Evolutionary conservation across 2,329 filamentous ascomycete genomes (phyloP).

Genomic region (Curvularia spicifera): DNA sequence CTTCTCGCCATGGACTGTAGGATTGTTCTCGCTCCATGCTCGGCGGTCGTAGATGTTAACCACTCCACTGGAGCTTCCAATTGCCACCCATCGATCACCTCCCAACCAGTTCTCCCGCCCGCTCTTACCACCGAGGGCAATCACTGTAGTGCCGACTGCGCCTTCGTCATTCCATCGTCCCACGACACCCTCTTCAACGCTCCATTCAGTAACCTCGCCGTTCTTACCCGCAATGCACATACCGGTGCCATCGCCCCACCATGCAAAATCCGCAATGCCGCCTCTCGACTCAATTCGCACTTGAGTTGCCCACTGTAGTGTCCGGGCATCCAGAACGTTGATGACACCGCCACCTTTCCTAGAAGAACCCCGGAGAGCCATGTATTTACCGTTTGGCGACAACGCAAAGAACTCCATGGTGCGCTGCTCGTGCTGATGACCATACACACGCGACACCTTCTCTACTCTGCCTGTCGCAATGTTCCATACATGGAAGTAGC

Average conservation of each 20-base stretch:
- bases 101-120: conserved; percentile 69
- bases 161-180: conserved; percentile 91
- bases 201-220: conserved; percentile 91
- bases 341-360: conserved; percentile 87
- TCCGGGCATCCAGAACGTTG: conserved; percentile 79
- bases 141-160: conserved; percentile 80
- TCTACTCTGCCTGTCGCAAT: conserved; percentile 80
- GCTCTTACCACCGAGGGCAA: conserved; percentile 75
- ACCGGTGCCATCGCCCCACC: conserved; percentile 87
- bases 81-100: conserved; percentile 84
- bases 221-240: conserved; percentile 83
- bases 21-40: conserved; percentile 59
- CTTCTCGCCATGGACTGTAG: conserved; percentile 14
- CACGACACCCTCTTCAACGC: conserved; percentile 71
- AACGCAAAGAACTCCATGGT: conserved; percentile 90
- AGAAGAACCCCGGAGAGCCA: conserved; percentile 80
- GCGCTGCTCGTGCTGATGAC: conserved; percentile 80
- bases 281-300: conserved; percentile 81
- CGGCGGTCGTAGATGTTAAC: conserved; percentile 91
- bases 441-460: conserved; percentile 77
- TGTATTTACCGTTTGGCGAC: conserved; percentile 83
- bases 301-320: conserved; percentile 86
- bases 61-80: conserved; percentile 86
- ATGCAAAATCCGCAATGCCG: conserved; percentile 87
- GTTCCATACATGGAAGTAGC: conserved; percentile 95